Conservation (phyloP, 306 rosid species). For the Cercis canadensis region DNA sequence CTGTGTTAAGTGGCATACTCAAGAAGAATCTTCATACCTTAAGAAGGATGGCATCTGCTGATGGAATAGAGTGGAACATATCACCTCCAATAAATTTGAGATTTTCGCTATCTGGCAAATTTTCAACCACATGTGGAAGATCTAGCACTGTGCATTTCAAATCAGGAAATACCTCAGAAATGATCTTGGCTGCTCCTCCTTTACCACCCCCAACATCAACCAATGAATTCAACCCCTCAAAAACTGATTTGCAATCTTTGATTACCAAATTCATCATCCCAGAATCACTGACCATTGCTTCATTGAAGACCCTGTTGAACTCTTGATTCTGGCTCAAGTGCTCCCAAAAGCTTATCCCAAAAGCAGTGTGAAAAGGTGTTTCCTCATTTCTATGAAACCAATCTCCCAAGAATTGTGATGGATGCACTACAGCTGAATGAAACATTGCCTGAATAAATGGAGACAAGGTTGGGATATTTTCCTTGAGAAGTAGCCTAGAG, state of each 20-base stretch:
- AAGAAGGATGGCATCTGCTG: conserved; percentile 43
- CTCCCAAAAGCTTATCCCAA: conserved; percentile 35
- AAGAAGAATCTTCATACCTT: conserved; percentile 33
- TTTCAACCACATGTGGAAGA: conserved; percentile 43
- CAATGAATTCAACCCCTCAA: conserved; percentile 35
- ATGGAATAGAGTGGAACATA: conserved; percentile 46
- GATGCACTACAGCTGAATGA: not conserved
- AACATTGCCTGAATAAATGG: not conserved
- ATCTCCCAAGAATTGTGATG: conserved; percentile 27
- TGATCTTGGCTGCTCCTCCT: conserved; percentile 34
- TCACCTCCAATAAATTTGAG: conserved; percentile 50
- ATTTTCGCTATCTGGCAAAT: conserved; percentile 6
- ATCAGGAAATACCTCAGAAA: conserved; percentile 33
- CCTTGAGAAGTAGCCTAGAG: conserved; percentile 30
- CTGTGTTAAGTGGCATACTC: too few species aligned
- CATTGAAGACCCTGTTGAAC: conserved; percentile 3
- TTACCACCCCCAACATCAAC: conserved; percentile 49
- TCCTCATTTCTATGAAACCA: conserved; percentile 26
- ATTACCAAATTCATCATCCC: conserved; percentile 40
- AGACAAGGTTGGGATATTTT: not conserved
- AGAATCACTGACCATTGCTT: conserved; percentile 43
- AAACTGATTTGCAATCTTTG: conserved; percentile 33
- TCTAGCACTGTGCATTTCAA: conserved; percentile 37
- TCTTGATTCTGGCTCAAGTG: conserved; percentile 18
- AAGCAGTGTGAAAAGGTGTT: conserved; percentile 28